Percentiles rank a stretch among this genome's conserved stretches.
These are phyloP conservation scores for Pseudoneurospora amorphoporcata DNA, from an alignment of 495 filamentous ascomycete species.

Conservation along the genomic window DNA sequence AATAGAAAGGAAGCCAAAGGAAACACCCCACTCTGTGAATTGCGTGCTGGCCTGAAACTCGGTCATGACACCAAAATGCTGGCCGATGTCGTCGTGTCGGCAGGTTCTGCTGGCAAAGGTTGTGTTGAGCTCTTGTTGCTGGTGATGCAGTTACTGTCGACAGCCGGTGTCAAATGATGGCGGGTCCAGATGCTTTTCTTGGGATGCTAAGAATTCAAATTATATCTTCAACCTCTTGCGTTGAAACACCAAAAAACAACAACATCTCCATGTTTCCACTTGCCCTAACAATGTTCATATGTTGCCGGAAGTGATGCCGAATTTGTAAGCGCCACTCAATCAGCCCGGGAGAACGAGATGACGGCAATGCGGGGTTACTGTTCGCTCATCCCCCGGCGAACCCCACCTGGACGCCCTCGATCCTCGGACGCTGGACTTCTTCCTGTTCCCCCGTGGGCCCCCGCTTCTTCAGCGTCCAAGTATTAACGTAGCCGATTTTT, in stretches of 20 bases:
- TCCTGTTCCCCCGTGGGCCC: not conserved
- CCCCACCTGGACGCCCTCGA: slow-evolving; percentile 12
- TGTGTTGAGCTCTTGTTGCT: not conserved
- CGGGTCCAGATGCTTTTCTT: not conserved
- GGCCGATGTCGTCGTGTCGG: not conserved
- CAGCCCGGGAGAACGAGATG: not conserved
- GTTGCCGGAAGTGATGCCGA: not conserved
- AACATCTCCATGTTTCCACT: not conserved
- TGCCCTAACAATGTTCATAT: not conserved
- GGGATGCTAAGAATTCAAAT: not conserved
- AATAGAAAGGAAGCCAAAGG: not conserved
- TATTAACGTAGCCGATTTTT: slow-evolving; percentile 1
- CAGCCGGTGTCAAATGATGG: not conserved
- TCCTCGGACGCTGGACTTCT: slow-evolving; percentile 13
- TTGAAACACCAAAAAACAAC: not conserved
- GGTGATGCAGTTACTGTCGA: not conserved
- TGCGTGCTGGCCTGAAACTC: not conserved
- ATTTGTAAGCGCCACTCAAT: not conserved
- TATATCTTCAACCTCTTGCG: not conserved
- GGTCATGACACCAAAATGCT: not conserved
- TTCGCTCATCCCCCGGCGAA: not conserved
- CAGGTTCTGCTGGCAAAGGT: not conserved
- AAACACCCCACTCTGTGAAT: not conserved
- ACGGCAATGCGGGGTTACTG: slow-evolving; percentile 15
- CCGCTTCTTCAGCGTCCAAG: not conserved